Evolutionary conservation across 352 stramenopile genomes (phyloP).

Genomic region (Peronospora belbahrii): DNA sequence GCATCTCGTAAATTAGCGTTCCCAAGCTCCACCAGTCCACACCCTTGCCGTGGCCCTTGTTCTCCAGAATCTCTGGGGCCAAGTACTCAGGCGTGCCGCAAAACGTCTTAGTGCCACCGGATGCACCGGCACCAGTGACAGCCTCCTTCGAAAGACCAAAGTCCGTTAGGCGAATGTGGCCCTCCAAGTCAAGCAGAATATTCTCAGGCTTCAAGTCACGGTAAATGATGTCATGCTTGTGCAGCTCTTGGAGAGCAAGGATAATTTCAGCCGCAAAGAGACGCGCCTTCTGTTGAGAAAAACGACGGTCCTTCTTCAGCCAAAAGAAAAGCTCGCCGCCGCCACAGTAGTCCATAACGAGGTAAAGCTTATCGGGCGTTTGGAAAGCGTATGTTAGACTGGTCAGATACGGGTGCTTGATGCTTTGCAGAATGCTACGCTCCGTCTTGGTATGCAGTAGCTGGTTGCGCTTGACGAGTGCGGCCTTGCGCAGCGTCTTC

Average conservation of each 20-base stretch:
- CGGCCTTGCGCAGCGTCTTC: constrained; percentile 92
- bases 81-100: constrained; percentile 94
- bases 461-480: constrained; percentile 91
- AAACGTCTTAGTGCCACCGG: constrained; percentile 86
- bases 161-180: constrained; percentile 91
- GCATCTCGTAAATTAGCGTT: constrained; percentile 93
- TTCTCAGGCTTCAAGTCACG: constrained; percentile 96
- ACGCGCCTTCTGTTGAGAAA: constrained; percentile 88
- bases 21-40: constrained; percentile 90
- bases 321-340: constrained; percentile 94
- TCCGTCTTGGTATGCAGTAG: constrained; percentile 91
- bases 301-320: constrained; percentile 91
- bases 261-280: constrained; percentile 92
- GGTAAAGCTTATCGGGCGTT: constrained; percentile 89
- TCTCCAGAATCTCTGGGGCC: constrained; percentile 91
- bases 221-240: constrained; percentile 95
- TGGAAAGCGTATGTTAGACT: constrained; percentile 85
- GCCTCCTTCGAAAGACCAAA: constrained; percentile 93
- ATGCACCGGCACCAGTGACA: constrained; percentile 72
- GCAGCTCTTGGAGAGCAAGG: constrained; percentile 87
- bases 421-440: constrained; percentile 88
- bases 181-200: constrained; percentile 90
- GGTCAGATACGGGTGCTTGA: constrained; percentile 89
- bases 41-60: constrained; percentile 88
- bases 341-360: constrained; percentile 93